A percentile compares a stretch with the other conserved stretches of the same genome.
Conservation (phyloP, 2,329 filamentous ascomycete species). For the Huntiella savannae region DNA sequence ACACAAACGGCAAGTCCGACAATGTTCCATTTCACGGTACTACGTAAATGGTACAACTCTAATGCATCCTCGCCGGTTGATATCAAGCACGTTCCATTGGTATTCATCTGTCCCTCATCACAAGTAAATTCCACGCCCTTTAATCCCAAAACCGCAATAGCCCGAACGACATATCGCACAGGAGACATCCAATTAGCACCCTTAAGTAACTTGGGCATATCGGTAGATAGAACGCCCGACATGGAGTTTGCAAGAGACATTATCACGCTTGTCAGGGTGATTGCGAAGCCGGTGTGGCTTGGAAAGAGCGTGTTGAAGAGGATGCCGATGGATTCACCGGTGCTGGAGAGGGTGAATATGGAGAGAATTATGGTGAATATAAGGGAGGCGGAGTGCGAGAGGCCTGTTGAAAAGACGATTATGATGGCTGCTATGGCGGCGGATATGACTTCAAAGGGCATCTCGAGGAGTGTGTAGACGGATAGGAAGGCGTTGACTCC, state of each 20-base stretch:
- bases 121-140: constrained; percentile 44
- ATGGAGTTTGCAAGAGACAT: constrained; percentile 53
- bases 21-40: constrained; percentile 40
- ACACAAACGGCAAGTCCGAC: constrained; percentile 43
- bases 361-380: constrained; percentile 51
- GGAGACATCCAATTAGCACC: constrained; percentile 55
- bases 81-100: constrained; percentile 43
- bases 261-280: constrained; percentile 52
- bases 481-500: constrained; percentile 50
- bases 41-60: constrained; percentile 45
- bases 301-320: constrained; percentile 60
- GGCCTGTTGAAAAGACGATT: constrained; percentile 42
- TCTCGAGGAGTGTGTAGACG: constrained; percentile 49
- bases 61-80: constrained; percentile 48
- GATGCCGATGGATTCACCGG: constrained; percentile 58
- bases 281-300: constrained; percentile 52
- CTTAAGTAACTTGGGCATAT: constrained; percentile 46
- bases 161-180: constrained; percentile 48
- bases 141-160: constrained; percentile 47
- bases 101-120: constrained; percentile 36
- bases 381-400: constrained; percentile 41
- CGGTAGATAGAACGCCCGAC: constrained; percentile 50
- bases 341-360: constrained; percentile 54
- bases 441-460: constrained; percentile 51
- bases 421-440: constrained; percentile 47